Percentiles rank a stretch among this genome's conserved stretches.
Evolutionary conservation across 257 asterid species (phyloP).

Genomic region (Solanum megistacrolobum): DNA sequence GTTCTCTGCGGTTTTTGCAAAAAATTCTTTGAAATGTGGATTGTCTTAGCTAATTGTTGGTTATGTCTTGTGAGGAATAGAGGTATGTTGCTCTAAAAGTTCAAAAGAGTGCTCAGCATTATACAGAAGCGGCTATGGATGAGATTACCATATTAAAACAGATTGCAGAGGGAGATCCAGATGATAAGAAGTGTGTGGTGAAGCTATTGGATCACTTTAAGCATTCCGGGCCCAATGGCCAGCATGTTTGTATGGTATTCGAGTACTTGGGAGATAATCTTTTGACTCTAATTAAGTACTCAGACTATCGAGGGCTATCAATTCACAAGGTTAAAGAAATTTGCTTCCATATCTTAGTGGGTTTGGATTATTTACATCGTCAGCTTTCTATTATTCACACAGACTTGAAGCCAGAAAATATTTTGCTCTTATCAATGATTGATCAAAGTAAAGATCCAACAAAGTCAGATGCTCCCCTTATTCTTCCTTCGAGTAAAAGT

Average conservation of each 20-base stretch:
- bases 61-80: not conserved
- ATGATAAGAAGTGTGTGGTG: constrained; percentile 82
- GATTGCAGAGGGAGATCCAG: constrained; percentile 88
- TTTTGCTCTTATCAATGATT: constrained; percentile 64
- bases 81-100: constrained; percentile 81
- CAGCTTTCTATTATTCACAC: constrained; percentile 95
- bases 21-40: not conserved
- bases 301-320: constrained; percentile 73
- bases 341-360: constrained; percentile 73
- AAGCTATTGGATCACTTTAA: constrained; percentile 90
- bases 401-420: constrained; percentile 93
- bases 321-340: constrained; percentile 83
- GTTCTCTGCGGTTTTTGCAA: not conserved
- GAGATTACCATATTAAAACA: constrained; percentile 84
- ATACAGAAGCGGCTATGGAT: constrained; percentile 95
- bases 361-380: constrained; percentile 86
- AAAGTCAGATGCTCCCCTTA: constrained; percentile 46
- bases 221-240: constrained; percentile 97
- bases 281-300: constrained; percentile 74
- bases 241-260: constrained; percentile 94
- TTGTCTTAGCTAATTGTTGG: not conserved
- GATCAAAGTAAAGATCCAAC: constrained; percentile 80
- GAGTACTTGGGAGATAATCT: constrained; percentile 94
- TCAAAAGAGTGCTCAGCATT: constrained; percentile 94
- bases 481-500: constrained; percentile 56